Evolutionary conservation across 306 rosid species (phyloP), one percentile per base, ranked within the genome.

Genomic region (Crataegus laevigata): DNA sequence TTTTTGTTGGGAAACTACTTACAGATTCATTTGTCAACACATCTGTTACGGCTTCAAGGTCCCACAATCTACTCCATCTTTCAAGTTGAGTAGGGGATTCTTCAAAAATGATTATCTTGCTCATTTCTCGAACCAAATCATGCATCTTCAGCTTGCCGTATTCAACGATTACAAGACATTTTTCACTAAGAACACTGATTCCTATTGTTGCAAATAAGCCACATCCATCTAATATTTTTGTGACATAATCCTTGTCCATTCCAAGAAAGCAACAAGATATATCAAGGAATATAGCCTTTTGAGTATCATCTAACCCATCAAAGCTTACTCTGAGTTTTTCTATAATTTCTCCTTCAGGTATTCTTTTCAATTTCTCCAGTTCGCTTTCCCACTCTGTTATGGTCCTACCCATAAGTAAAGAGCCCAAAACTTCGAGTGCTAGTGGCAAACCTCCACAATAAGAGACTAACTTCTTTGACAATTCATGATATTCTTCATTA

Each of bases 401-500:
- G 3, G 43, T 65, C 45, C 88, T 82, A 0, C 70, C 51, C 1
- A 0, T 40, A 4, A 87, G 70, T 26, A 74, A 79, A 45, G 86
- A 87, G 0, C 90, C 88, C 65, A 77, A 50, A 1, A 74, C 80
- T 72, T 82, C 71, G 32, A 84, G 84, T 6, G 88, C 90, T 19
- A 87, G 24, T 6, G 88, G 90, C 5, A 87, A 19, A 21, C 90
- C 88, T 12, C 80, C 69, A 63, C 76, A 77, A 9, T 79, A 82
- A 40, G 69, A 1, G 30, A 75, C 72, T 0, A 69, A 78, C 0
- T 12, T 4, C 42, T 26, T 75, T 2, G 86, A 71, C 10, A 87
- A 74, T 1, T 43, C 34, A 24, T 0, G 4, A 52, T 69, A 81
- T 12, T 24, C 76, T 61, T 78, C 59, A 3, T 0, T 30, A 3